These are phyloP conservation scores for Sporothrix euskadiensis DNA, from an alignment of 2,329 filamentous ascomycete species.

Conservation along the genomic window DNA sequence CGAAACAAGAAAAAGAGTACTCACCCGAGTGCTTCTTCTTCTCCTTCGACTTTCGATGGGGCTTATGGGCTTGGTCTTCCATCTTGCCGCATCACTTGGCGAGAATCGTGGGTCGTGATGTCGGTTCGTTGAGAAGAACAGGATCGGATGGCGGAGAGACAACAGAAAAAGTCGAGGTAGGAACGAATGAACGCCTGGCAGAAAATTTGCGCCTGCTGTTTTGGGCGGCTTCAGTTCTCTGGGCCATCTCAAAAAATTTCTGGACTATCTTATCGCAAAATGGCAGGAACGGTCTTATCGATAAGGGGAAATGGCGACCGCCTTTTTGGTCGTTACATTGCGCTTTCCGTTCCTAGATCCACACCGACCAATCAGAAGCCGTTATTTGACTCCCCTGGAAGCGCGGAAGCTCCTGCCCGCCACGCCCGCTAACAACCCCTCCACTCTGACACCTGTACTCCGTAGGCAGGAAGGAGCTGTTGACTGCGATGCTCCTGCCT, in stretches of 20 bases:
- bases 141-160: neutral
- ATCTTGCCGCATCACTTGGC: constrained; percentile 49
- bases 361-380: neutral
- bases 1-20: constrained; percentile 29
- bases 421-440: constrained; percentile 11
- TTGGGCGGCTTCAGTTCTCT: constrained; percentile 12
- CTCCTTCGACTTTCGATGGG: constrained; percentile 84
- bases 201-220: constrained; percentile 26
- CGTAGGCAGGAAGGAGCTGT: neutral
- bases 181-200: constrained; percentile 18
- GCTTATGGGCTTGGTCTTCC: constrained; percentile 82
- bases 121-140: constrained; percentile 8
- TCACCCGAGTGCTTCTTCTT: constrained; percentile 71
- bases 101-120: constrained; percentile 18
- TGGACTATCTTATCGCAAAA: constrained; percentile 29
- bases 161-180: constrained; percentile 13
- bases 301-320: constrained; percentile 20
- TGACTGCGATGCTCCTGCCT: neutral
- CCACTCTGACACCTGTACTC: neutral
- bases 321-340: constrained; percentile 23
- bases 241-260: constrained; percentile 25
- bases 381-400: neutral
- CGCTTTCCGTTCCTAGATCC: constrained; percentile 10
- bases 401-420: neutral
- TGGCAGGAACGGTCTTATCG: constrained; percentile 24